Percentiles rank a stretch among this genome's conserved stretches.
Conservation (phyloP, 176 grass and related monocot genomes). For the Zea luxurians region DNA sequence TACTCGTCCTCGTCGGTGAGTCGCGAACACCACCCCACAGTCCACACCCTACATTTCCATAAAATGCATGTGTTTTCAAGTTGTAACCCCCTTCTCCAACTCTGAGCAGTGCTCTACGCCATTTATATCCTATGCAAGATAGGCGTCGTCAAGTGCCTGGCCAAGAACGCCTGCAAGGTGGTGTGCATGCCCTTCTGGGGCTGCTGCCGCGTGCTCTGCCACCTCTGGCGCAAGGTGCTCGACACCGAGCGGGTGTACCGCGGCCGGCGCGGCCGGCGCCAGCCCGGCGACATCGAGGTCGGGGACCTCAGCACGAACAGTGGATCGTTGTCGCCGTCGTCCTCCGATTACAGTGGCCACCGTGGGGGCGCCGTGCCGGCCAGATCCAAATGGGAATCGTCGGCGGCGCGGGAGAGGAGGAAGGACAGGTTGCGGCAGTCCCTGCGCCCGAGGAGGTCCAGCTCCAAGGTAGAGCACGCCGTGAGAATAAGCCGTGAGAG, state of each 20-base stretch:
- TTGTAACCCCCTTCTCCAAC: background rate
- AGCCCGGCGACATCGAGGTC: constrained; percentile 10
- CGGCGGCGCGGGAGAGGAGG: constrained; percentile 33
- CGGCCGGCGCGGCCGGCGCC: background rate
- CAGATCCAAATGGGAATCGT: background rate
- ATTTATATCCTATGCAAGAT: constrained; percentile 39
- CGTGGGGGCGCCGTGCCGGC: background rate
- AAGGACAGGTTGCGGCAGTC: constrained; percentile 29
- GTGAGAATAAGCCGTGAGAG: background rate
- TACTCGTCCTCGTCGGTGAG: constrained; percentile 48
- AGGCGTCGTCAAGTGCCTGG: constrained; percentile 43
- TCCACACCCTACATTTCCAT: background rate
- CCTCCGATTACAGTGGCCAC: background rate
- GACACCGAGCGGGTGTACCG: constrained; percentile 43
- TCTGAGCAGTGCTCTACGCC: constrained; percentile 18
- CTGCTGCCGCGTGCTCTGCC: constrained; percentile 7
- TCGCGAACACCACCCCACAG: background rate
- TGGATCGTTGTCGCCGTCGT: background rate
- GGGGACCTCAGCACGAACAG: background rate
- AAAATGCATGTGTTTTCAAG: background rate
- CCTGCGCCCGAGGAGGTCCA: background rate
- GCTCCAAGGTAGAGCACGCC: background rate
- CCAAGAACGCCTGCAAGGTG: constrained; percentile 49
- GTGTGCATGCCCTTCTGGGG: constrained; percentile 2
- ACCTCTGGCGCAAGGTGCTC: constrained; percentile 38